Percentiles rank a stretch among this genome's conserved stretches.
phyloP scores from a whole-genome alignment of 192 early-diverging fungal genomes.

The Entomortierella parvispora region DNA sequence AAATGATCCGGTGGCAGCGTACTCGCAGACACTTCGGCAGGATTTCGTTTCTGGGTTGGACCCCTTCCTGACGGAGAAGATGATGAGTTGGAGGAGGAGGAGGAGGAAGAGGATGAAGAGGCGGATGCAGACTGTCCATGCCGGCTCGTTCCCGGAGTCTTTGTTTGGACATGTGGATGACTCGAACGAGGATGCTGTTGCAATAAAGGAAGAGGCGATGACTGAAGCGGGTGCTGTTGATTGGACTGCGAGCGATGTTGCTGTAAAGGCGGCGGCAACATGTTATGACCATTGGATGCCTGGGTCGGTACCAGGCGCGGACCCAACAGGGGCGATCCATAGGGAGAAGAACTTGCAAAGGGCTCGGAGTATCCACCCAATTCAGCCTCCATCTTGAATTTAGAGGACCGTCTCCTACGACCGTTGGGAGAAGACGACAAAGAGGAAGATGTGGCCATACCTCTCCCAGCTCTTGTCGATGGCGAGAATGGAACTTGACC shows the following conservation, averaged over 20 bases:
- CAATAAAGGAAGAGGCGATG: no score
- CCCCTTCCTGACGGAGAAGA: no score
- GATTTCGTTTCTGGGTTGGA: constrained; percentile 14
- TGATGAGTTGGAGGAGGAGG: background rate
- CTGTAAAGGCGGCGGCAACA: constrained; percentile 23
- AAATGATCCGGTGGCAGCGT: constrained; percentile 39
- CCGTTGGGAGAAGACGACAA: no score
- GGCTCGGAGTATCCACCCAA: background rate
- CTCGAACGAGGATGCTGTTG: constrained; percentile 10
- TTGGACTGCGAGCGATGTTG: constrained; percentile 6
- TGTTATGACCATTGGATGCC: background rate
- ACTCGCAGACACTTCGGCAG: constrained; percentile 35
- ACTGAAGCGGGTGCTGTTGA: no score
- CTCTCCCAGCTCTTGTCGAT: background rate
- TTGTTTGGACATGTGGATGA: no score
- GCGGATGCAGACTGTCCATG: no score
- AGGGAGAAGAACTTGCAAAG: background rate
- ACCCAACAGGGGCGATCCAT: background rate
- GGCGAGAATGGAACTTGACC: no score
- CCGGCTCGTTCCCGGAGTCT: no score
- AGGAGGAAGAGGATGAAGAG: background rate
- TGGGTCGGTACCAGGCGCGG: background rate
- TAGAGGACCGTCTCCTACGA: constrained; percentile 21
- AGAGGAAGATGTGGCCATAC: background rate
- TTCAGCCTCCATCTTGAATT: background rate